Evolutionary conservation across 768 basidiomycete species (phyloP).

Genomic region (Suillus clintonianus): DNA sequence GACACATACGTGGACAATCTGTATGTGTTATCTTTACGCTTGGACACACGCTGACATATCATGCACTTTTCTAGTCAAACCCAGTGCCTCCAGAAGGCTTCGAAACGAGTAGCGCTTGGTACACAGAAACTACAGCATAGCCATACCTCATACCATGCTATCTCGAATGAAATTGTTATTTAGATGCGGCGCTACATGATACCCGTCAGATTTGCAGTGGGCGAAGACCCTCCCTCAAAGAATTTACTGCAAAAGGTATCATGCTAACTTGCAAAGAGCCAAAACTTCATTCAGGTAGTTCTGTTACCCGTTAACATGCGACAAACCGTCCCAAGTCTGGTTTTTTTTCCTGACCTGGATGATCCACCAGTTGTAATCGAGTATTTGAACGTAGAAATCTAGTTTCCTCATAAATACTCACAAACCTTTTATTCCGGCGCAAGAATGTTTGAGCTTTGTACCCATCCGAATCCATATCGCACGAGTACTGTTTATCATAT

Average conservation of each 20-base stretch:
- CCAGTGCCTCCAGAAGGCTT: conserved; percentile 69
- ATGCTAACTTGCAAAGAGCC: no score
- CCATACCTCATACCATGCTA: conserved; percentile 2
- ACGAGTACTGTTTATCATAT: not conserved
- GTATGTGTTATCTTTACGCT: conserved; percentile 48
- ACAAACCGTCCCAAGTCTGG: no score
- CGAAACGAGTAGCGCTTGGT: conserved; percentile 74
- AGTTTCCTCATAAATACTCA: no score
- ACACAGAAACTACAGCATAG: conserved; percentile 55
- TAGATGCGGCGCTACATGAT: not conserved
- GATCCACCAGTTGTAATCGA: no score
- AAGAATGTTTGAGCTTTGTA: no score
- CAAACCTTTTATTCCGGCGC: no score
- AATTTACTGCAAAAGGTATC: not conserved
- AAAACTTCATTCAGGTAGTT: no score
- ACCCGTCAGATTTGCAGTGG: not conserved
- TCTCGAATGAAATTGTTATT: not conserved
- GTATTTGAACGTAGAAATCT: no score
- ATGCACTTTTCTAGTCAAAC: conserved; percentile 51
- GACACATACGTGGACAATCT: conserved; percentile 81
- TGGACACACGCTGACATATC: not conserved
- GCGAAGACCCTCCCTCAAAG: not conserved
- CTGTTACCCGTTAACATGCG: no score
- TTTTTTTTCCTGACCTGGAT: no score
- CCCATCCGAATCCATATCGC: no score